Evolutionary conservation across 179 eudicot species (phyloP).

Genomic region (Sideroxylon spinosum): DNA sequence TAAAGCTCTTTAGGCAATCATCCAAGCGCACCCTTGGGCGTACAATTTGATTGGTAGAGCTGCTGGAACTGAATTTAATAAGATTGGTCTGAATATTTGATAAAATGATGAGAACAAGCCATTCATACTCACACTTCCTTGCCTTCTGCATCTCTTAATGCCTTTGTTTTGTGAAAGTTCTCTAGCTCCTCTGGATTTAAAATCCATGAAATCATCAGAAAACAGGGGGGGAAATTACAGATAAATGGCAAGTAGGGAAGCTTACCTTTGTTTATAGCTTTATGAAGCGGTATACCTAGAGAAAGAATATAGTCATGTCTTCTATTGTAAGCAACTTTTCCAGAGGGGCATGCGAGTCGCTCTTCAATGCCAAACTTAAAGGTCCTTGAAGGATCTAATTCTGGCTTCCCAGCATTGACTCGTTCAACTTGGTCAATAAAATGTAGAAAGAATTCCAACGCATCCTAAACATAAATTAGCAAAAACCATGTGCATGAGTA

Average conservation of each 20-base stretch:
- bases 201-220: slow-evolving; percentile 17
- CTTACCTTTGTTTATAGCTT: slow-evolving; percentile 82
- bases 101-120: slow-evolving; percentile 9
- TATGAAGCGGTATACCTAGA: slow-evolving; percentile 72
- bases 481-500: slow-evolving; percentile 11
- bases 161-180: slow-evolving; percentile 55
- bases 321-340: slow-evolving; percentile 84
- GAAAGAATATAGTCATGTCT: slow-evolving; percentile 88
- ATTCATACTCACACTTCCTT: slow-evolving; percentile 63
- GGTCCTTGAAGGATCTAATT: slow-evolving; percentile 74
- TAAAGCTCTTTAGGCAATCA: slow-evolving; percentile 74
- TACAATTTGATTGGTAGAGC: slow-evolving; percentile 67
- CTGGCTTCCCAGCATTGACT: slow-evolving; percentile 58
- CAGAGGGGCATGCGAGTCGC: slow-evolving; percentile 81
- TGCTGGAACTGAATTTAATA: slow-evolving; percentile 25
- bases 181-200: slow-evolving; percentile 65
- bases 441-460: slow-evolving; percentile 89
- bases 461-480: slow-evolving; percentile 57
- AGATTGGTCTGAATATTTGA: slow-evolving; percentile 7
- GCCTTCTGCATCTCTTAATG: slow-evolving; percentile 52
- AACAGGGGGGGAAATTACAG: not conserved
- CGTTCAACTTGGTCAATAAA: slow-evolving; percentile 94
- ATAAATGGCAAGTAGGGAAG: slow-evolving; percentile 5
- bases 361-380: slow-evolving; percentile 99
- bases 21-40: slow-evolving; percentile 90